Base-by-base conservation (phyloP, 2,329 filamentous ascomycete genomes). In the Drechslerella dactyloides region DNA sequence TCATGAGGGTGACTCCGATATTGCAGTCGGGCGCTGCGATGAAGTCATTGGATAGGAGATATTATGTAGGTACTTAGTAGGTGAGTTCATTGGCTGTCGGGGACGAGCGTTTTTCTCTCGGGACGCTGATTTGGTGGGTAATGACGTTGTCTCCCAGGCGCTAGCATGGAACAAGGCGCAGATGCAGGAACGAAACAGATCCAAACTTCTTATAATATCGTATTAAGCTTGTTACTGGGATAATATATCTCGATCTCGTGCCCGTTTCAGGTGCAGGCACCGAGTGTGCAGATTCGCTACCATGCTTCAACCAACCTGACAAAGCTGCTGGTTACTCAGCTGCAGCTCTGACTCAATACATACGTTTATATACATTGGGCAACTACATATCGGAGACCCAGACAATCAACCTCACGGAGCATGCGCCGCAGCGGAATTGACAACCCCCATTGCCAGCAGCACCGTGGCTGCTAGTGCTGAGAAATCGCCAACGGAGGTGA, bases 111-210 rank as follows among this genome's bases (percentile, higher is more conserved):
- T 3, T 33, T 33, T 33, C 27, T 33, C 3, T 33, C 4, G 8
- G 3, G 27, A 42, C n/a, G 11, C 13, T 42, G 37, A 17, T 42
- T 42, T 17, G 37, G 13, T 6, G 13, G 15, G 37, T 42, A 13
- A 4, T 42, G n/a, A 42, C 37, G n/a, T 17, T 42, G 11, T 4
- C 27, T 23, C 21, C 21, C 2, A 6, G 30, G 23, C 23, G 50
- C 50, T 19, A 53, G n/a, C 24, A 8, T 21, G 44, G 7, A 48
- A 23, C 44, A 48, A n/a, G 19, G 11, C 44, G 44, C 44, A 8
- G 60, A 72, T 30, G 68, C 68, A 72, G 68, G 68, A 72, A 72
- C 68, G 33, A 65, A 72, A 60, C 62, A 44, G 19, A 48, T 48
- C 44, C 8, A 48, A 5, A 48, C 11, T 2, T 19, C 24, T 15